Percentiles rank a stretch among this genome's conserved stretches.
Conservation (phyloP, 805 yeast species). For the Candida railenensis region DNA sequence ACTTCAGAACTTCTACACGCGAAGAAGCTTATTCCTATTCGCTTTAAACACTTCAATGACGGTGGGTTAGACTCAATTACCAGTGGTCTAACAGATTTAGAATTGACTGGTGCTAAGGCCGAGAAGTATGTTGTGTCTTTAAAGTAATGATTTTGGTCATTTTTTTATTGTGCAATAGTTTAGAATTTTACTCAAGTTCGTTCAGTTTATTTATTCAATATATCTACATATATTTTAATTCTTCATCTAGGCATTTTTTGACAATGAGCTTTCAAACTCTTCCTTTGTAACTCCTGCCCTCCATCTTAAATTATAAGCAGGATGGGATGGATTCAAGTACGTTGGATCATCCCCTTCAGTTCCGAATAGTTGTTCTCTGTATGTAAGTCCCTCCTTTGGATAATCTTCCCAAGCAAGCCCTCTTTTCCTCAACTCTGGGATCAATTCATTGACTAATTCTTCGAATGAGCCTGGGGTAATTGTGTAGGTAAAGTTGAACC, state of each 20-base stretch:
- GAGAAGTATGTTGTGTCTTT: slow-evolving; percentile 38
- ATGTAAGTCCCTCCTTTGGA: slow-evolving; percentile 30
- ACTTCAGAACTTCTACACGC: slow-evolving; percentile 30
- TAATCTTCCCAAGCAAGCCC: slow-evolving; percentile 38
- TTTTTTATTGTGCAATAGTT: too few relatives aligned
- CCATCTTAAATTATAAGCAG: slow-evolving; percentile 25
- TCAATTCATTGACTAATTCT: slow-evolving; percentile 33
- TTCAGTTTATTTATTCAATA: not conserved
- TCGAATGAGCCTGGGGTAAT: slow-evolving; percentile 34
- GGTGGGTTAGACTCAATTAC: slow-evolving; percentile 34
- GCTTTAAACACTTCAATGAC: slow-evolving; percentile 26
- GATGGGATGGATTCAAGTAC: slow-evolving; percentile 16
- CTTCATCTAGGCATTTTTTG: not conserved
- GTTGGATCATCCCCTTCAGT: slow-evolving; percentile 17
- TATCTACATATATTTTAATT: too few relatives aligned
- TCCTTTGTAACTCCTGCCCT: slow-evolving; percentile 22
- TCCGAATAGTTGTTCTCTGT: slow-evolving; percentile 37
- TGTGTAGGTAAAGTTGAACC: slow-evolving; percentile 41
- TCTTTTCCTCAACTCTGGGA: slow-evolving; percentile 36
- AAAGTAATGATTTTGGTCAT: not conserved
- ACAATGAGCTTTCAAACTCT: slow-evolving; percentile 19
- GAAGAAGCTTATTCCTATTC: slow-evolving; percentile 30
- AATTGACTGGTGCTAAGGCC: slow-evolving; percentile 39
- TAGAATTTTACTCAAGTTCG: too few relatives aligned
- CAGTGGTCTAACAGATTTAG: slow-evolving; percentile 37